Evolutionary conservation across 2,329 filamentous ascomycete genomes (phyloP), one percentile per base, ranked within the genome.

Genomic region (Plectosphaerella plurivora): DNA sequence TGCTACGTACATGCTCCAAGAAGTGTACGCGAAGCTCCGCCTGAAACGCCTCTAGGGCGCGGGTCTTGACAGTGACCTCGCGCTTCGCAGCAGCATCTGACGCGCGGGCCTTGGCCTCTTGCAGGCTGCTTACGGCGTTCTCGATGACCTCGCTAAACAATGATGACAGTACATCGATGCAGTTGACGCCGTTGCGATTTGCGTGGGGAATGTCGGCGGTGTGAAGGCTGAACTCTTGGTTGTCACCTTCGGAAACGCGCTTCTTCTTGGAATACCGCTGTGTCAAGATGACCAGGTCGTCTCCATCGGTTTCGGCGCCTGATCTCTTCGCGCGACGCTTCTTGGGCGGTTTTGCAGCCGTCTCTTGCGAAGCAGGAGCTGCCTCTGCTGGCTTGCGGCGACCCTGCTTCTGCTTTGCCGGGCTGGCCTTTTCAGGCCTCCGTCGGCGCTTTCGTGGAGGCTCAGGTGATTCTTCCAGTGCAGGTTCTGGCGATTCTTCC

Each of bases 91-190:
- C 71, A 14, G 72, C 59, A 25, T 78, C 73, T 22, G 75, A 73
- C 2, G 73, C 73, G 4, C 59, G 63, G 1, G 53, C 51, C 5
- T 61, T 49, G 16, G 65, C 65, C 33, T 77, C 72, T 44, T 75
- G 68, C 2, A 84, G 63, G 47, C 74, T 74, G 1, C 69, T 68
- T 33, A 85, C 62, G 14, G 72, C 77, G 3, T 72, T 67, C n/a
- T 73, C 73, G 18, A 85, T 71, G 33, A 85, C 73, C 60, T 87
- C 83, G 35, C 83, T 76, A 61, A 81, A 86, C 14, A 86, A 73
- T 56, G 84, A 78, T 6, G 77, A 73, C 37, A 87, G 71, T 2
- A 87, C 83, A 58, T 87, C 84, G 3, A 87, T 71, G 0, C 79
- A 74, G 47, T 82, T 87, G 57, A 86, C 82, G 45, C 81, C 80